phyloP scores from a whole-genome alignment of 108 stramenopile genomes.

The Pseudonitzschia multiseries region DNA sequence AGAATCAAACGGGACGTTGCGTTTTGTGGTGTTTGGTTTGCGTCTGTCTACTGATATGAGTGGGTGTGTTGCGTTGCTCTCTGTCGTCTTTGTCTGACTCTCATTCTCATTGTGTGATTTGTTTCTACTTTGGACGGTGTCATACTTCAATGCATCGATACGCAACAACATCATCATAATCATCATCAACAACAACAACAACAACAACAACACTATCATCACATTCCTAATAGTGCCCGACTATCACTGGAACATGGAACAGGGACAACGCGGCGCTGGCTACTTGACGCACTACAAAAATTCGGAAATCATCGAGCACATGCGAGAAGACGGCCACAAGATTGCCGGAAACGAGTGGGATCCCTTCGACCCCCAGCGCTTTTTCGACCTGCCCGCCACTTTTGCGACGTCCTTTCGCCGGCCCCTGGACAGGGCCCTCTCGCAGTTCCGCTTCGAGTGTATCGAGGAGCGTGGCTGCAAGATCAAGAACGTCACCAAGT shows the following conservation, averaged over 20 bases:
- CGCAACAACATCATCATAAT: not conserved
- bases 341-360: conserved; percentile 87
- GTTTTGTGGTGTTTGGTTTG: conserved; percentile 1
- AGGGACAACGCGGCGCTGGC: conserved; percentile 41
- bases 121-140: too few species aligned
- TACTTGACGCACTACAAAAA: conserved; percentile 59
- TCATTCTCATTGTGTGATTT: not conserved
- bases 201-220: too few species aligned
- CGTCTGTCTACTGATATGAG: not conserved
- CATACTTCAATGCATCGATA: too few species aligned
- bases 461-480: conserved; percentile 78
- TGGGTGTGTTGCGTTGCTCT: not conserved
- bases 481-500: conserved; percentile 58
- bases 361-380: conserved; percentile 53
- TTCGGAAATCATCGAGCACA: conserved; percentile 52
- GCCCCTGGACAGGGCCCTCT: conserved; percentile 78
- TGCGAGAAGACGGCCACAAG: conserved; percentile 43
- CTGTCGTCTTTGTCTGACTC: not conserved
- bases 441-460: conserved; percentile 85
- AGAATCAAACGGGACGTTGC: too few species aligned
- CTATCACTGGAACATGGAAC: conserved; percentile 28
- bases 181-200: not conserved
- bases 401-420: conserved; percentile 82
- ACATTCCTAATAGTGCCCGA: conserved; percentile 84
- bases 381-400: conserved; percentile 72